Evolutionary conservation across 495 filamentous ascomycete species (phyloP), one percentile per base, ranked within the genome.

Genomic region (Tuber brumale): DNA sequence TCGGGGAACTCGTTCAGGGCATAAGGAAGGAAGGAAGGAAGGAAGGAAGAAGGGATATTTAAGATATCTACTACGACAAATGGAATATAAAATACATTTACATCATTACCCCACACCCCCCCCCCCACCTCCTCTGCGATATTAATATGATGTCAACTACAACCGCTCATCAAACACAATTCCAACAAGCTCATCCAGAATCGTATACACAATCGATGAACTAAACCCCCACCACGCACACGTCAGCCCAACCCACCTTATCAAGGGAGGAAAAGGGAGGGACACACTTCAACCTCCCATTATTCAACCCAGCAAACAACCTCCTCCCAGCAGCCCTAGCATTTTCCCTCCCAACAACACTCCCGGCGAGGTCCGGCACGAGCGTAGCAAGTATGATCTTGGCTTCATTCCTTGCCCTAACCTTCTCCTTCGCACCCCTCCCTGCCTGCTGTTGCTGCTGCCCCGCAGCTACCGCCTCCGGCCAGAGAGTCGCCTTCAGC

Each of bases 281-380:
- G 57, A 86, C 89, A 81, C 84, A 90, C 89, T 94, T 94, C 72
- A 91, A 82, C 79, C 89, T 86, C 73, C 87, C 85, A 82, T 95
- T 96, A 82, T 96, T 97, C 75, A 96, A 86, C 12, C 90, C 93
- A 10, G 92, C 93, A 84, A 93, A 93, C 69, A 95, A 88, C 70
- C 92, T 88, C 75, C 93, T 86, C 39, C 92, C 91, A 43, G 93
- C 93, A 70, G 89, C 92, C 83, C 95, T 92, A 23, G 93, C 93
- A 85, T 96, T 97, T 51, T 90, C 88, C 75, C 92, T 86, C 21
- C 93, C 93, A 19, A 97, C 93, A 21, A 97, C 93, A 82, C 91
- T 94, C 27, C 90, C 93, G 27, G 92, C 93, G 70, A 95, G 77
- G 79, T 91, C 78, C n/a, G 93, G 93, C 41, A 96, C 86, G 46